phyloP scores from a whole-genome alignment of 2,329 filamentous ascomycete species.

The Plenodomus tracheiphilus region DNA sequence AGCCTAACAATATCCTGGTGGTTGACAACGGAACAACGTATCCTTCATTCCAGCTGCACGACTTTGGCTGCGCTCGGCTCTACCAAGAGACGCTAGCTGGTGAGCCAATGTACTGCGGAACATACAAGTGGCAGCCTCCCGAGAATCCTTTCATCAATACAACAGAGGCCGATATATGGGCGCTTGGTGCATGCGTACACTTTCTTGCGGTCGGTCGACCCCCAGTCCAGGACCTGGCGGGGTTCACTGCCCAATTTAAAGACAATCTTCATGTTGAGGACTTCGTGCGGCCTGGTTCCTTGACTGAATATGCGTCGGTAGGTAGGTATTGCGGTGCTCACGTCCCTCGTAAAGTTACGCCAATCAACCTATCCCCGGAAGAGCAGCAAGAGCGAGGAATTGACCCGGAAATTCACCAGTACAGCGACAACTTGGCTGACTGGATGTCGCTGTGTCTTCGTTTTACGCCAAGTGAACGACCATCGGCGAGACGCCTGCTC shows the following conservation, averaged over 20 bases:
- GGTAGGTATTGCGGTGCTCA: conserved; percentile 19
- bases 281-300: neutral
- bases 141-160: conserved; percentile 35
- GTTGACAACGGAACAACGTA: conserved; percentile 25
- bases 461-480: conserved; percentile 8
- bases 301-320: conserved; percentile 1
- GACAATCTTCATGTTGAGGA: neutral
- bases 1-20: conserved; percentile 35
- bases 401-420: conserved; percentile 11
- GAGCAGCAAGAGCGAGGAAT: conserved; percentile 12
- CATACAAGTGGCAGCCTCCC: conserved; percentile 34
- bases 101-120: conserved; percentile 13
- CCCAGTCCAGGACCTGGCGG: conserved; percentile 13
- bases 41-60: conserved; percentile 31
- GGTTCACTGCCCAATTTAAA: neutral
- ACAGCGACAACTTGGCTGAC: conserved; percentile 28
- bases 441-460: conserved; percentile 30
- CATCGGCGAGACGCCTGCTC: conserved; percentile 11
- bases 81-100: conserved; percentile 4
- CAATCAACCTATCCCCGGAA: conserved; percentile 24
- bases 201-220: conserved; percentile 27
- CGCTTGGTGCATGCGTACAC: conserved; percentile 35
- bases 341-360: conserved; percentile 21
- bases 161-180: conserved; percentile 35
- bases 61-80: conserved; percentile 24